Evolutionary conservation across 2,329 filamentous ascomycete species (phyloP).

Genomic region (Acarospora socialis): DNA sequence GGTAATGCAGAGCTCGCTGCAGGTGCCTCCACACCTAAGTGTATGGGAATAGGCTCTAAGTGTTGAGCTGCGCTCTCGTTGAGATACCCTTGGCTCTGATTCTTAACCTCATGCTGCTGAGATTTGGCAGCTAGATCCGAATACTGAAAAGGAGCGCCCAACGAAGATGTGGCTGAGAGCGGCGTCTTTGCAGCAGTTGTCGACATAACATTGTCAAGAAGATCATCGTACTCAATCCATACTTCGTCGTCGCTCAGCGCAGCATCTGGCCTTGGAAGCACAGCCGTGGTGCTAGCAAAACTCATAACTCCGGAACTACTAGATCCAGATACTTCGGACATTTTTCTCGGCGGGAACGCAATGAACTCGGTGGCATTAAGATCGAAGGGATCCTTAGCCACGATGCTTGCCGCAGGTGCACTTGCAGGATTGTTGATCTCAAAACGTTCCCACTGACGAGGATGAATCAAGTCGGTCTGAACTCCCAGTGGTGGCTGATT

Average conservation of each 20-base stretch:
- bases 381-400: constrained; percentile 22
- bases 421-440: constrained; percentile 22
- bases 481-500: constrained; percentile 15
- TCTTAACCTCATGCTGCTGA: too few relatives aligned
- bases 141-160: too few relatives aligned
- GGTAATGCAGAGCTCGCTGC: too few relatives aligned
- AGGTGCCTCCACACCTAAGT: too few relatives aligned
- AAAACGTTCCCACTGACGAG: constrained; percentile 16
- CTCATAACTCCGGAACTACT: constrained; percentile 49
- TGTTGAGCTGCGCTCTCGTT: constrained; percentile 10
- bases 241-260: constrained; percentile 69
- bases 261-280: constrained; percentile 47
- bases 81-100: too few relatives aligned
- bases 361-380: constrained; percentile 49
- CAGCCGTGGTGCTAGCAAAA: constrained; percentile 48
- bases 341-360: constrained; percentile 56
- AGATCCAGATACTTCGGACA: constrained; percentile 53
- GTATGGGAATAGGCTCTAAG: constrained; percentile 35
- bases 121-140: too few relatives aligned
- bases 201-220: constrained; percentile 57
- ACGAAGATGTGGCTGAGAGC: constrained; percentile 42
- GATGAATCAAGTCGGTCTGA: constrained; percentile 16
- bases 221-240: constrained; percentile 87
- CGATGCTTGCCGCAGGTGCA: constrained; percentile 20
- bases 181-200: constrained; percentile 28